These are phyloP conservation scores for Vigna mungo DNA, from an alignment of 306 rosid genomes.

Conservation along the genomic window DNA sequence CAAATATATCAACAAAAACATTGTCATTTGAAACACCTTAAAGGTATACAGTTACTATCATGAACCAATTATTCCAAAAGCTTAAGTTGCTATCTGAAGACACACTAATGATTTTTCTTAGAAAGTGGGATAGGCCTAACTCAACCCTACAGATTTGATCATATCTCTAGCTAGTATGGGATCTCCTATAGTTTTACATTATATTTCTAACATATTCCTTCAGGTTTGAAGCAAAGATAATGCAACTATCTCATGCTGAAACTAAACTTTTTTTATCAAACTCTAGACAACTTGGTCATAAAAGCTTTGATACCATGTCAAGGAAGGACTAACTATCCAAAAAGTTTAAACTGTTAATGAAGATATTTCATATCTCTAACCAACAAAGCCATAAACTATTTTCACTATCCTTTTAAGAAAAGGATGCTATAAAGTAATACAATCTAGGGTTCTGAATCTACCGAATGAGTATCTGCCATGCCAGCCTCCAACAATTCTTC, in stretches of 20 bases:
- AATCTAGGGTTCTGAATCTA: conserved; percentile 45
- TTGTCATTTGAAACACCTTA: conserved; percentile 2
- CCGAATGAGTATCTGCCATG: conserved; percentile 62
- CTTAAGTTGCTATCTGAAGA: neutral
- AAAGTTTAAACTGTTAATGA: neutral
- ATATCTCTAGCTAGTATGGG: no score
- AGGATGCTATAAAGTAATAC: conserved; percentile 31
- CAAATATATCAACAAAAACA: neutral
- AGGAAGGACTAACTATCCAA: neutral
- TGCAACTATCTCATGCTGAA: neutral
- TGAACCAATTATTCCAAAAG: neutral
- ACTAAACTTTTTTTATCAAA: neutral
- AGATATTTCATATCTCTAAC: conserved; percentile 24
- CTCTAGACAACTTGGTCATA: neutral
- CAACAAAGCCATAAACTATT: conserved; percentile 27
- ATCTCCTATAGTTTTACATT: neutral
- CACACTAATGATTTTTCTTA: neutral
- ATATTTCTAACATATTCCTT: neutral
- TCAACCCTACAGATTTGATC: no score
- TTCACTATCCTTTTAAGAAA: conserved; percentile 24
- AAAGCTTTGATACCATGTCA: neutral
- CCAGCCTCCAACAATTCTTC: conserved; percentile 79
- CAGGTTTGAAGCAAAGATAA: neutral
- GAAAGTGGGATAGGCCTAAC: no score
- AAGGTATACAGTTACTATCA: conserved; percentile 5